Percentiles rank a stretch among this genome's conserved stretches.
Evolutionary conservation across 352 stramenopile genomes (phyloP).

Genomic region (Phytophthora quininea): DNA sequence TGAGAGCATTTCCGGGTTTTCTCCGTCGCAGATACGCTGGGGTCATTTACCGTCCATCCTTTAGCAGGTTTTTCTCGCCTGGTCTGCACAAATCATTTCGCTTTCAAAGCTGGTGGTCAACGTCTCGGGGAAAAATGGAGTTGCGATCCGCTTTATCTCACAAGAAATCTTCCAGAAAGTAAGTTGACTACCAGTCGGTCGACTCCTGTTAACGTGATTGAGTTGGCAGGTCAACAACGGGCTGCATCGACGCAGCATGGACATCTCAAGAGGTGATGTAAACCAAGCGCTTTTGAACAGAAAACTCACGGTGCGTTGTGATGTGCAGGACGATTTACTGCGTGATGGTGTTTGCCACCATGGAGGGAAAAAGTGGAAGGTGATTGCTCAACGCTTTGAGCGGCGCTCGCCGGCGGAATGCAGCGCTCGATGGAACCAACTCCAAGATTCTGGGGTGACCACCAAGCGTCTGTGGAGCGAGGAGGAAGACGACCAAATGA

Average conservation of each 20-base stretch:
- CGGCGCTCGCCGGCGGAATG: constrained; percentile 56
- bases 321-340: constrained; percentile 65
- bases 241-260: constrained; percentile 31
- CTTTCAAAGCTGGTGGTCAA: constrained; percentile 8
- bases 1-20: too few species aligned
- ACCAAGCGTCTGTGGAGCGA: constrained; percentile 73
- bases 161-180: constrained; percentile 41
- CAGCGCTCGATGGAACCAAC: constrained; percentile 71
- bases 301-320: background rate
- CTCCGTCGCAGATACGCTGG: constrained; percentile 29
- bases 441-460: constrained; percentile 64
- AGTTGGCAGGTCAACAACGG: constrained; percentile 23
- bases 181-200: constrained; percentile 16
- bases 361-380: constrained; percentile 85
- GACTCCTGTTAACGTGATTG: background rate
- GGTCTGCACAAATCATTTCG: constrained; percentile 31
- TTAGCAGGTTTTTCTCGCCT: constrained; percentile 8
- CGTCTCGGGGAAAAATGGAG: constrained; percentile 23
- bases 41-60: background rate
- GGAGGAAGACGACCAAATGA: constrained; percentile 70
- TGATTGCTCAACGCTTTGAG: constrained; percentile 59
- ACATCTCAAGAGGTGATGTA: constrained; percentile 47
- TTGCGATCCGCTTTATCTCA: constrained; percentile 34
- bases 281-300: constrained; percentile 1
- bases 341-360: constrained; percentile 71